A percentile compares a stretch with the other conserved stretches of the same genome.
These are phyloP conservation scores for Ophiostoma novo-ulmi DNA, from an alignment of 2,329 filamentous ascomycete genomes.

Conservation along the genomic window DNA sequence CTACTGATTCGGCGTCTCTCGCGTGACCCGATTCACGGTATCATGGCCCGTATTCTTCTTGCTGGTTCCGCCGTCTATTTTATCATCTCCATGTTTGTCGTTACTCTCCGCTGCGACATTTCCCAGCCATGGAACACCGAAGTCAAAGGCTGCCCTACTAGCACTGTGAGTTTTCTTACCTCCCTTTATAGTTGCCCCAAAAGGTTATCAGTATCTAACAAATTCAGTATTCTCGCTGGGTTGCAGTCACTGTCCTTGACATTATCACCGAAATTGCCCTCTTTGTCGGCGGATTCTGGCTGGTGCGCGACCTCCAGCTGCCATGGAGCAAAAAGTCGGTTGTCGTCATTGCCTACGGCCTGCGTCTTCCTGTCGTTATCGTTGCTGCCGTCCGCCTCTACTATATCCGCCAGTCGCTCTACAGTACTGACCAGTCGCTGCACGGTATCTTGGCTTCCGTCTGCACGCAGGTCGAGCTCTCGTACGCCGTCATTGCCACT, in stretches of 20 bases:
- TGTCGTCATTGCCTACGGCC: slow-evolving; percentile 39
- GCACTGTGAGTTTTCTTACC: slow-evolving; percentile 33
- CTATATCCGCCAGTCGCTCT: slow-evolving; percentile 33
- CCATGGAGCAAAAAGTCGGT: slow-evolving; percentile 35
- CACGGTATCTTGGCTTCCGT: slow-evolving; percentile 35
- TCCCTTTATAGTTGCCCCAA: neutral
- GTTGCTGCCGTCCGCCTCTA: slow-evolving; percentile 37
- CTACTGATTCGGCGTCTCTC: slow-evolving; percentile 43
- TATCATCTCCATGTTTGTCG: slow-evolving; percentile 38
- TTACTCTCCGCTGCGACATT: slow-evolving; percentile 40
- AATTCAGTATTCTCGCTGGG: slow-evolving; percentile 37
- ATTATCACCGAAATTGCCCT: slow-evolving; percentile 38
- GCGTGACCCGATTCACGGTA: slow-evolving; percentile 38
- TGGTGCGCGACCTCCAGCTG: slow-evolving; percentile 39
- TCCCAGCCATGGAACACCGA: slow-evolving; percentile 36
- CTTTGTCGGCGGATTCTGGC: slow-evolving; percentile 35
- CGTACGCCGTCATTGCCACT: slow-evolving; percentile 39
- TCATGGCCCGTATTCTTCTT: slow-evolving; percentile 36
- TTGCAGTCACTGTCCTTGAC: slow-evolving; percentile 38
- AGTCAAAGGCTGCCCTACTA: slow-evolving; percentile 30
- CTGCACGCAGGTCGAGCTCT: slow-evolving; percentile 39
- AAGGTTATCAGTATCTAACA: neutral
- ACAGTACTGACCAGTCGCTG: slow-evolving; percentile 37
- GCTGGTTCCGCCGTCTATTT: slow-evolving; percentile 36
- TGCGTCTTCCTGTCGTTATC: slow-evolving; percentile 40